A percentile compares a stretch with the other conserved stretches of the same genome.
Conservation (phyloP, 2,329 filamentous ascomycete species). For the Calonectria henricotiae region DNA sequence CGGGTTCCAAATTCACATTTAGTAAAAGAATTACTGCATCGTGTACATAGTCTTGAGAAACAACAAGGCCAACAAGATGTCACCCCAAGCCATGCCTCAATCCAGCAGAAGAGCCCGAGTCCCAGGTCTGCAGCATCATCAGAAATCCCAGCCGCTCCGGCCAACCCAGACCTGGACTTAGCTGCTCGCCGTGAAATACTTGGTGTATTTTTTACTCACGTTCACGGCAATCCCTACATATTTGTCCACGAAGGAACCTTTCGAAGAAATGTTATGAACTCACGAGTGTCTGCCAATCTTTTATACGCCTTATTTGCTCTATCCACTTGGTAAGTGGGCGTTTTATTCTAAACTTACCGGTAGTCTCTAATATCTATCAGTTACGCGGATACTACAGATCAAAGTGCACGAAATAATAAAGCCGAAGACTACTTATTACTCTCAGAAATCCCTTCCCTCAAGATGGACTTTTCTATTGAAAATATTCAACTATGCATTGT, state of each 20-base stretch:
- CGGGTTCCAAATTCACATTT: constrained; percentile 31
- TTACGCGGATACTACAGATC: background rate
- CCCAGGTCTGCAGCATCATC: background rate
- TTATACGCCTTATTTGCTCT: constrained; percentile 35
- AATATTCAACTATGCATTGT: constrained; percentile 27
- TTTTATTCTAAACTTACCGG: background rate
- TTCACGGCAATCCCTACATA: constrained; percentile 38
- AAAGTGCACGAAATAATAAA: background rate
- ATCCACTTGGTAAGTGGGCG: constrained; percentile 14
- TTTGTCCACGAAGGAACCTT: constrained; percentile 37
- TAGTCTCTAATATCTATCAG: background rate
- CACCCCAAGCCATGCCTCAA: no score
- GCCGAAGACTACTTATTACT: constrained; percentile 30
- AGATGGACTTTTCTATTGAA: constrained; percentile 26
- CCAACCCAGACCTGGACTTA: constrained; percentile 6
- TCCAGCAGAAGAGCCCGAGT: background rate
- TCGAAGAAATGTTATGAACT: constrained; percentile 31
- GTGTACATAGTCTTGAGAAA: constrained; percentile 37
- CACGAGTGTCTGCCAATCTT: constrained; percentile 14
- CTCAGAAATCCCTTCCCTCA: constrained; percentile 6
- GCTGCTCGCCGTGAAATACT: constrained; percentile 29
- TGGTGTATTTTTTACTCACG: constrained; percentile 33
- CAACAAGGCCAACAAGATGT: constrained; percentile 12
- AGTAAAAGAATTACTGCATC: constrained; percentile 34
- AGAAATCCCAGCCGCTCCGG: background rate